phyloP scores from a whole-genome alignment of 805 yeast genomes.

The Grigorovia humatica region DNA sequence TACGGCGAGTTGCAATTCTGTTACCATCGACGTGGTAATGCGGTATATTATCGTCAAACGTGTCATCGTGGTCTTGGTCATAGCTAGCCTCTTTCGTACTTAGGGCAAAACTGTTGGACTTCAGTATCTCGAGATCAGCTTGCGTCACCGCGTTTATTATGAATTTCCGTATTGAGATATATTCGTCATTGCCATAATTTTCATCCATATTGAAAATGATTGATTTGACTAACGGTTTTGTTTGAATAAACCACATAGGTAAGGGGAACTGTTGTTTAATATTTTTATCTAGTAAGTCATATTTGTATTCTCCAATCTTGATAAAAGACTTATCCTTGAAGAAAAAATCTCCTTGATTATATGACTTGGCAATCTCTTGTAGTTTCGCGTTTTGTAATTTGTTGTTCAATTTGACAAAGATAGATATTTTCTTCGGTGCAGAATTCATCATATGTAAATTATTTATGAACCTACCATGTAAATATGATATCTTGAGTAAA shows the following conservation, averaged over 20 bases:
- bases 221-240: slow-evolving; percentile 25
- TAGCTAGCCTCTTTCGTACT: neutral
- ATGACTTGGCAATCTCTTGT: slow-evolving; percentile 9
- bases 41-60: neutral
- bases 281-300: slow-evolving; percentile 16
- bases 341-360: slow-evolving; percentile 12
- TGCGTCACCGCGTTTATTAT: slow-evolving; percentile 34
- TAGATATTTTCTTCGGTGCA: slow-evolving; percentile 29
- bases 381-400: slow-evolving; percentile 6
- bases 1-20: neutral
- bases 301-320: slow-evolving; percentile 22
- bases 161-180: slow-evolving; percentile 31
- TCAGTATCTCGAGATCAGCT: slow-evolving; percentile 25
- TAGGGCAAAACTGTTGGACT: slow-evolving; percentile 12
- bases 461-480: slow-evolving; percentile 30
- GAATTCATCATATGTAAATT: slow-evolving; percentile 31
- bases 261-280: slow-evolving; percentile 24
- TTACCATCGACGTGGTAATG: neutral
- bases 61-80: slow-evolving; percentile 16
- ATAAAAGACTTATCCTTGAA: slow-evolving; percentile 15
- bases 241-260: slow-evolving; percentile 25
- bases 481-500: slow-evolving; percentile 28
- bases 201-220: slow-evolving; percentile 24
- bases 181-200: slow-evolving; percentile 31
- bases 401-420: slow-evolving; percentile 22